Base-by-base conservation (phyloP, 768 basidiomycete species). In the Lactarius hengduanensis region DNA sequence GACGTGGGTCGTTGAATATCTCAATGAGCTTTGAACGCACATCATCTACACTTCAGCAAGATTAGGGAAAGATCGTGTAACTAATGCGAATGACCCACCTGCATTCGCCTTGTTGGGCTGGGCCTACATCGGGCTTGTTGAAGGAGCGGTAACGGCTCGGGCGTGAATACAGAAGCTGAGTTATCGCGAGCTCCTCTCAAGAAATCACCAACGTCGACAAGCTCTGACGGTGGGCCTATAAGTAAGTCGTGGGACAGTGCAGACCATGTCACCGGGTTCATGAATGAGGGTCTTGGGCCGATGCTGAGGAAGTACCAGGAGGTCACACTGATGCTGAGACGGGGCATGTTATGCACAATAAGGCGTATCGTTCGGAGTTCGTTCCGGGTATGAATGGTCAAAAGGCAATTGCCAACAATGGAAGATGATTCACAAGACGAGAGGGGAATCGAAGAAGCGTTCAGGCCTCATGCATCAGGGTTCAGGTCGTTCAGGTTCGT, bases 1-100 rank as follows among this genome's bases (percentile, higher is more conserved):
- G 76, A 20, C 74, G 76, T 4, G 89, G 87, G 70, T 86, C 80
- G 50, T 80, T 73, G 80, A 88, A 84, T 22, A 81, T 77, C 18
- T 80, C 75, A 54, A 79, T 75, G 8, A 88, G 71, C 2, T 77
- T 66, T 26, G 77, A 63, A 56, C 78, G 78, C 22, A 91, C 71
- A 65, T 86, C 87, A 41, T 79, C 73, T 43, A 89, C 78, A 68
- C 89, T 90, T 70, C 67, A 28, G 56, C 9, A 34, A 8, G 9
- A 20, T 70, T 20, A 57, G 64, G 57, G 16, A 45, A 28, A 47
- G 64, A 30, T 63, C 57, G 22, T 22, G 53, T 41, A 20, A 43
- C 22, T 61, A 34, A 41, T 45, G 41, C 9, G 43, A 54, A 20
- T 40, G n/a, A 34, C 32, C 59, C 62, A 80, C 79, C 77, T 73